Base-by-base conservation (phyloP, 805 yeast species). In the Ogataea nonfermentans region DNA sequence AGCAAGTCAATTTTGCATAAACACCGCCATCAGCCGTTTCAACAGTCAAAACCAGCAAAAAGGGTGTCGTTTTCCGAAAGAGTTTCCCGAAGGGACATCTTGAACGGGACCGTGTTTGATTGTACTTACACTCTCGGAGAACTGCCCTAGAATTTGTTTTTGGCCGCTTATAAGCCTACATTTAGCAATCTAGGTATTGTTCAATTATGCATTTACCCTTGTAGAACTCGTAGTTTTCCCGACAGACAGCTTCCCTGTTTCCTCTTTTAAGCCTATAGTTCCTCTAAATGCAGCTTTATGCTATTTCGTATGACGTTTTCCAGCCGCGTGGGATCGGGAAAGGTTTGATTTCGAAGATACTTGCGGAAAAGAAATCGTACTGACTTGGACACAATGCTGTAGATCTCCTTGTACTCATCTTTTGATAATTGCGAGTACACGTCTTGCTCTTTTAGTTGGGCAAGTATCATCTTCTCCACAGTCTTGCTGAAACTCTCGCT, bases 71-170 rank as follows among this genome's bases (percentile, higher is more conserved):
- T 73, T 48, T 65, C 63, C 43, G 59, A 56, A 48, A 63, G 67
- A 24, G 64, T 73, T 35, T 68, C 65, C 38, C 63, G 71, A 6
- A 60, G 78, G 40, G 76, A 72, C 48, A 65, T 68, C 27, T 59
- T 71, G 40, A 71, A 68, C 42, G 73, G 70, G 14, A 61, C 62
- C 20, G 57, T 66, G 19, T 61, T 66, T 43, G 77, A 73, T 50
- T 70, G 68, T 49, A 44, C 47, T 7, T 42, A 32, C 24, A n/a
- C 10, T 14, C 15, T 27, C 11, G 24, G 29, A 32, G 8, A 17
- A 14, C 24, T 5, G 11, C n/a, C 15, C 17, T n/a, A 29, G 4
- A 15, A 29, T 29, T 27, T 30, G 8, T 8, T 19, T 6, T 19
- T 19, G 22, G n/a, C n/a, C n/a, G n/a, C n/a, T n/a, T n/a, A n/a